phyloP scores from a whole-genome alignment of 2,329 filamentous ascomycete genomes.

The Domatiomyces globalis region DNA sequence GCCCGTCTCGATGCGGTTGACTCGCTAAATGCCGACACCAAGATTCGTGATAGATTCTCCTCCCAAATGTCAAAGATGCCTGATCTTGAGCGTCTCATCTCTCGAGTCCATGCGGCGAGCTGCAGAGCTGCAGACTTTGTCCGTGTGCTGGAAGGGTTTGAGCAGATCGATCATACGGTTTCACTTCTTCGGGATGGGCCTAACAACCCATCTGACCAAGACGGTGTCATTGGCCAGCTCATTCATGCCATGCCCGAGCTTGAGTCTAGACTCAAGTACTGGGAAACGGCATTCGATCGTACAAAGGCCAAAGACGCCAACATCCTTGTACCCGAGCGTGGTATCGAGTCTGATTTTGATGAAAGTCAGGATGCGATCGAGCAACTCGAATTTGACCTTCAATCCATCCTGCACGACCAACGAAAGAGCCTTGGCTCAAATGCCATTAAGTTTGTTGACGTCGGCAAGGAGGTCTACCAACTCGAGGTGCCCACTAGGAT shows the following conservation, averaged over 20 bases:
- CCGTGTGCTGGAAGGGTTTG: slow-evolving; percentile 84
- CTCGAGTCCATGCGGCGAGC: slow-evolving; percentile 80
- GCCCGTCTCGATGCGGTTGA: slow-evolving; percentile 89
- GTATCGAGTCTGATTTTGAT: slow-evolving; percentile 88
- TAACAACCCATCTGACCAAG: slow-evolving; percentile 38
- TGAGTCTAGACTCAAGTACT: slow-evolving; percentile 57
- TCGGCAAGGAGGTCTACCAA: slow-evolving; percentile 95
- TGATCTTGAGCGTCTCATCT: slow-evolving; percentile 85
- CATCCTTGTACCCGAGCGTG: slow-evolving; percentile 68
- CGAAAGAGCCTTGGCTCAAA: slow-evolving; percentile 61
- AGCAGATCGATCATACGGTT: slow-evolving; percentile 94
- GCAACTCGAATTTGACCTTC: slow-evolving; percentile 58
- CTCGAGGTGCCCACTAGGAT: slow-evolving; percentile 71
- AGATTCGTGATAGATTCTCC: slow-evolving; percentile 72
- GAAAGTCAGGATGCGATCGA: slow-evolving; percentile 62
- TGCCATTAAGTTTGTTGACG: slow-evolving; percentile 61
- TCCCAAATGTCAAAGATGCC: slow-evolving; percentile 82
- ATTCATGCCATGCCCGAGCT: slow-evolving; percentile 78
- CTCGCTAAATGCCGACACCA: slow-evolving; percentile 69
- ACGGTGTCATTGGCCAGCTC: slow-evolving; percentile 71
- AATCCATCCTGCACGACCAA: slow-evolving; percentile 55
- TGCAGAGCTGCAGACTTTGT: slow-evolving; percentile 88
- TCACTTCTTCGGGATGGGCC: slow-evolving; percentile 59
- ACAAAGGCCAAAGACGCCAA: slow-evolving; percentile 63
- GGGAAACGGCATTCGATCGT: slow-evolving; percentile 86